These are phyloP conservation scores for Catharanthus roseus DNA, from an alignment of 257 asterid genomes.

Conservation along the genomic window DNA sequence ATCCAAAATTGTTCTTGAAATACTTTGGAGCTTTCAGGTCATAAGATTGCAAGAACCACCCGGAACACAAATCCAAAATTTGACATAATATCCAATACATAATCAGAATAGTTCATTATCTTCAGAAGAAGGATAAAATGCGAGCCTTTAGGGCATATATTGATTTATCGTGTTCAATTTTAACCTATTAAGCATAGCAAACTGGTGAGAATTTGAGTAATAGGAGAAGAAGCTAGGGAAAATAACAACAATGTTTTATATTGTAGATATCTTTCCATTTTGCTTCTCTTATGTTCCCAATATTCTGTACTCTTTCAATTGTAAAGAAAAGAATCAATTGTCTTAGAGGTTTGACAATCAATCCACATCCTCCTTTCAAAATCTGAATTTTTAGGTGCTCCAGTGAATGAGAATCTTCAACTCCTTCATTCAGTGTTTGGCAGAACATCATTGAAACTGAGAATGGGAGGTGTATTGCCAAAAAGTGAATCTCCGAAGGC, in stretches of 20 bases:
- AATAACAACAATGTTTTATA: not conserved
- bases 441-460: constrained; percentile 13
- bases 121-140: not conserved
- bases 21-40: not conserved
- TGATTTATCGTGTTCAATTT: not conserved
- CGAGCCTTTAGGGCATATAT: not conserved
- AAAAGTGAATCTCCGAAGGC: constrained; percentile 46
- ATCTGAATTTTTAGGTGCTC: not conserved
- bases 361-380: not conserved
- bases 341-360: not conserved
- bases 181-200: not conserved
- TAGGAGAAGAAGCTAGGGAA: not conserved
- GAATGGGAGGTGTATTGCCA: constrained; percentile 69
- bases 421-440: not conserved
- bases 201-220: too few species aligned
- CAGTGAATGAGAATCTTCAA: not conserved
- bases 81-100: not conserved
- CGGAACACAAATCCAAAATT: not conserved
- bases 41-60: not conserved
- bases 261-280: not conserved
- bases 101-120: not conserved
- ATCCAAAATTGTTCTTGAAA: not conserved
- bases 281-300: not conserved
- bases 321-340: not conserved
- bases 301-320: not conserved